Conservation (phyloP, 768 basidiomycete genomes). For the Tylopilus vinaceipallidus region DNA sequence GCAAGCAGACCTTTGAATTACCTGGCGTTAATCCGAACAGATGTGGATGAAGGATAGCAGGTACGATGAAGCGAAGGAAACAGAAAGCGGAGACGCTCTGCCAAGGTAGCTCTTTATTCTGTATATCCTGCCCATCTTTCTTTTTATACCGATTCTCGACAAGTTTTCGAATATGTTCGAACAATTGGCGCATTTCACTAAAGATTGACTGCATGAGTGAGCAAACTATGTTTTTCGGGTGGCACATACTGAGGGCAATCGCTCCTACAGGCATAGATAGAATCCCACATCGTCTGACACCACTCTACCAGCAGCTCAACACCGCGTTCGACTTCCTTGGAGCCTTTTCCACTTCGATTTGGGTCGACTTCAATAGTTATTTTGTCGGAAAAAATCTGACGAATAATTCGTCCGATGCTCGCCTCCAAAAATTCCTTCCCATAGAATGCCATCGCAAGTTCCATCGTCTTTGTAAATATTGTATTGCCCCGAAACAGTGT, state of each 20-base stretch:
- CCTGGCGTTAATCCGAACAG: constrained; percentile 77
- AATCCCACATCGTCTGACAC: constrained; percentile 79
- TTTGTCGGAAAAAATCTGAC: constrained; percentile 67
- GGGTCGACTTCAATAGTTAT: constrained; percentile 84
- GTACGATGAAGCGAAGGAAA: constrained; percentile 87
- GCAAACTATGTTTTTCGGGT: constrained; percentile 4
- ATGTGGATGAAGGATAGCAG: constrained; percentile 87
- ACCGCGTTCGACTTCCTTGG: constrained; percentile 63
- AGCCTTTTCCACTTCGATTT: constrained; percentile 55
- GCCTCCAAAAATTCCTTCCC: constrained; percentile 79
- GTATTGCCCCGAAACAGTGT: constrained; percentile 74
- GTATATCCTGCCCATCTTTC: constrained; percentile 39
- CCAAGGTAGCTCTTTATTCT: constrained; percentile 59
- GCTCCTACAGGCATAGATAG: constrained; percentile 69
- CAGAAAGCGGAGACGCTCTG: constrained; percentile 88
- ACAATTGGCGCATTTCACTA: constrained; percentile 73
- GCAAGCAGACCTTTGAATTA: constrained; percentile 28
- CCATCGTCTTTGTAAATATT: constrained; percentile 70
- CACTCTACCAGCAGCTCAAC: constrained; percentile 70
- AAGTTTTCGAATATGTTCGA: constrained; percentile 65
- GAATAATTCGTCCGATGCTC: constrained; percentile 70
- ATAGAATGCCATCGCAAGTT: constrained; percentile 77
- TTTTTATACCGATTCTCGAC: constrained; percentile 65
- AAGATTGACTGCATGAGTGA: constrained; percentile 2
- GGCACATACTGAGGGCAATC: constrained; percentile 72